Conservation (phyloP, 352 stramenopile species). For the Pythium brachiatum region DNA sequence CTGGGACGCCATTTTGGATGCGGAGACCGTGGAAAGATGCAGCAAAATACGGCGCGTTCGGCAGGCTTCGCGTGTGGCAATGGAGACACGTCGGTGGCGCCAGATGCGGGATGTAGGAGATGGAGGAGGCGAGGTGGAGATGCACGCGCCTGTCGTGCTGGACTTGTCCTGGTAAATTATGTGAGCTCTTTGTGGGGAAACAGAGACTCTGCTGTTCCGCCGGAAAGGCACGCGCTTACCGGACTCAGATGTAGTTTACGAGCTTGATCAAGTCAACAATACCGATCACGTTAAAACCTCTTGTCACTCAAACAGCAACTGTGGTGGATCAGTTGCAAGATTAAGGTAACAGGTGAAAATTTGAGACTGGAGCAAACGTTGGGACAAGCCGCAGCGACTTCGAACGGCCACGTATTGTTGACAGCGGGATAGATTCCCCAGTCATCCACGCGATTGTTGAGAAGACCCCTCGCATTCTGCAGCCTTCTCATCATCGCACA, state of each 20-base stretch:
- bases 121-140: not conserved
- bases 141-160: not conserved
- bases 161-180: not conserved
- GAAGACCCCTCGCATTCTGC: not conserved
- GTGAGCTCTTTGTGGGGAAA: not conserved
- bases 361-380: not conserved
- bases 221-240: slow-evolving; percentile 5
- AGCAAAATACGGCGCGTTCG: not conserved
- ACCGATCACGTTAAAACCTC: not conserved
- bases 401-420: slow-evolving; percentile 1
- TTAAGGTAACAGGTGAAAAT: not conserved
- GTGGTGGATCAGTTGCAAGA: not conserved
- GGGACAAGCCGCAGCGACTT: not conserved
- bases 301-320: not conserved
- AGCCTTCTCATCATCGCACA: not conserved
- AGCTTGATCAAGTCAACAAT: slow-evolving; percentile 17
- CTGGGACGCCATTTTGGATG: not conserved
- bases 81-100: not conserved
- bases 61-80: not conserved
- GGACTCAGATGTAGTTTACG: slow-evolving; percentile 25
- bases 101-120: not conserved
- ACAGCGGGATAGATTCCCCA: not conserved
- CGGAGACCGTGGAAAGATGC: not conserved
- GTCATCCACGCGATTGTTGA: not conserved
- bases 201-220: not conserved